A percentile compares a stretch with the other conserved stretches of the same genome.
phyloP scores from a whole-genome alignment of 2,329 filamentous ascomycete genomes.

The Lecanosticta acicola region DNA sequence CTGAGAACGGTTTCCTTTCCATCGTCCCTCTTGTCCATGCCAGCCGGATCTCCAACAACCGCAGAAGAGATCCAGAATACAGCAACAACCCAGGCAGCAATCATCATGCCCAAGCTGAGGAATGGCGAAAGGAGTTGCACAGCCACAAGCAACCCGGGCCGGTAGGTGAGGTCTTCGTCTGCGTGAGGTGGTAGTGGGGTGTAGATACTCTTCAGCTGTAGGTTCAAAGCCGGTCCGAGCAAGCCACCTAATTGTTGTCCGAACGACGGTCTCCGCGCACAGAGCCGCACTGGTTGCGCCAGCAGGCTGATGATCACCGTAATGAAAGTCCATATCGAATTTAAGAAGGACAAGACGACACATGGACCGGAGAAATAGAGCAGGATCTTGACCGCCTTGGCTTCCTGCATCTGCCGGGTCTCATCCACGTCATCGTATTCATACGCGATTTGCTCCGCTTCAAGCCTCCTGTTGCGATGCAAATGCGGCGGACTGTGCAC shows the following conservation, averaged over 20 bases:
- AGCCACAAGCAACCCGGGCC: constrained; percentile 42
- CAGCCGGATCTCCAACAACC: constrained; percentile 58
- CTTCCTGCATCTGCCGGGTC: constrained; percentile 36
- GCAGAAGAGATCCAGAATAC: constrained; percentile 51
- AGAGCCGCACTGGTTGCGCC: constrained; percentile 51
- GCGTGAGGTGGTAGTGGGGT: constrained; percentile 32
- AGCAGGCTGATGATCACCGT: constrained; percentile 48
- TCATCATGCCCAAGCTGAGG: constrained; percentile 51
- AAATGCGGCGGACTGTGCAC: constrained; percentile 15
- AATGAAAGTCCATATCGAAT: constrained; percentile 51
- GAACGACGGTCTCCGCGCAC: constrained; percentile 45
- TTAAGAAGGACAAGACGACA: constrained; percentile 49
- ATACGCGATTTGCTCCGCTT: constrained; percentile 17
- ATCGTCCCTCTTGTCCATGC: constrained; percentile 54
- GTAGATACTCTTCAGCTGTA: constrained; percentile 46
- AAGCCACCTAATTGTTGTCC: constrained; percentile 47
- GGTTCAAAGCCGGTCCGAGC: constrained; percentile 50
- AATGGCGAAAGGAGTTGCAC: constrained; percentile 53
- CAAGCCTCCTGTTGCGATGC: constrained; percentile 8
- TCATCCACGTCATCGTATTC: constrained; percentile 34
- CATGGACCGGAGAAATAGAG: constrained; percentile 51
- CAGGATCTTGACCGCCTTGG: constrained; percentile 42
- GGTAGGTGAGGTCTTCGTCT: constrained; percentile 36
- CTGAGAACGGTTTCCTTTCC: constrained; percentile 55
- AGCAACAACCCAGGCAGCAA: constrained; percentile 55